Evolutionary conservation across 352 stramenopile species (phyloP).

Genomic region (Pythium vanterpoolii): DNA sequence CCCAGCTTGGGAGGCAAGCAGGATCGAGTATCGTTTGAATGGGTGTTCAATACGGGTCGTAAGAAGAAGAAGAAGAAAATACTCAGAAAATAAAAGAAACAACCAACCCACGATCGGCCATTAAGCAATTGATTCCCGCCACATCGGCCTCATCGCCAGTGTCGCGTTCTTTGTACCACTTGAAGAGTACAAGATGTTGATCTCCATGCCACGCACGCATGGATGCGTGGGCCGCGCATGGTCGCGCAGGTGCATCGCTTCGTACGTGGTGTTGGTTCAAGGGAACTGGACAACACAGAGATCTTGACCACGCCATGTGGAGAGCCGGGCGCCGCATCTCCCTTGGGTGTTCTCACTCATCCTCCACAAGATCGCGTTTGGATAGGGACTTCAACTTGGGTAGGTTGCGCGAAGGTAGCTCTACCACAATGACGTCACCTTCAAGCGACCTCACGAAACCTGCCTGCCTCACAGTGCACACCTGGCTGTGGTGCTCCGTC

Average conservation of each 20-base stretch:
- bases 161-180: no score
- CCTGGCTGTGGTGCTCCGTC: no score
- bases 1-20: no score
- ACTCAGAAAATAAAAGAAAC: neutral
- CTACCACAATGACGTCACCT: neutral
- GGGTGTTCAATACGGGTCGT: neutral
- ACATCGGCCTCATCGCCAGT: no score
- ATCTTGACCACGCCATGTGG: no score
- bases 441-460: neutral
- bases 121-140: neutral
- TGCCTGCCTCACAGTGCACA: neutral
- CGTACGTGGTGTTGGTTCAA: neutral
- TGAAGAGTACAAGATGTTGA: no score
- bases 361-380: constrained; percentile 3
- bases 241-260: neutral
- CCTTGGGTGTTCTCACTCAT: neutral
- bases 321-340: neutral
- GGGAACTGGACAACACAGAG: neutral
- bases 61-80: neutral
- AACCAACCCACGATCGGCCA: no score
- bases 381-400: constrained; percentile 2
- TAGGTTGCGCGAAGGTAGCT: constrained; percentile 4
- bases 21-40: neutral
- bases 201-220: no score
- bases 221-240: no score